These are phyloP conservation scores for Starmera stellimalicola DNA, from an alignment of 1,139 yeast species.

Conservation along the genomic window DNA sequence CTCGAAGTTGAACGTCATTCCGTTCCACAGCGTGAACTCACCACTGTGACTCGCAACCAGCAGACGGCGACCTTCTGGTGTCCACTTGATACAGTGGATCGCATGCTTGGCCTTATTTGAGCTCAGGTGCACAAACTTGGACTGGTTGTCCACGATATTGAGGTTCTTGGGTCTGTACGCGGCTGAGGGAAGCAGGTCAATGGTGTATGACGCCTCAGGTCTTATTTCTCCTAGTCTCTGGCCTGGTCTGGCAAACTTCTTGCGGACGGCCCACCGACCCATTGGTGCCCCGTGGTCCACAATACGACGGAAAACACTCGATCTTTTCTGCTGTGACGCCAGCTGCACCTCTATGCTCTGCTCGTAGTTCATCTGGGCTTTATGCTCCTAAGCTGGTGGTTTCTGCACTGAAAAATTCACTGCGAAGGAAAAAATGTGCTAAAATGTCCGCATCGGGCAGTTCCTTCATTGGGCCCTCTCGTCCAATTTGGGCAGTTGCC, in stretches of 20 bases:
- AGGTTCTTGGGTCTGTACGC: conserved; percentile 35
- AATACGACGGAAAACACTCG: conserved; percentile 65
- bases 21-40: conserved; percentile 96
- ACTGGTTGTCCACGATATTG: conserved; percentile 44
- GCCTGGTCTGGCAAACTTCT: conserved; percentile 39
- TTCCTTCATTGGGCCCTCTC: no score
- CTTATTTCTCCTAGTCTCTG: conserved; percentile 52
- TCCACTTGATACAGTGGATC: conserved; percentile 86
- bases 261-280: conserved; percentile 60
- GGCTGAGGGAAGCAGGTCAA: conserved; percentile 64
- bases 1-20: conserved; percentile 90
- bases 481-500: no score
- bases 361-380: conserved; percentile 9
- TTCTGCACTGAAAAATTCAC: no score
- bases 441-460: no score
- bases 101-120: conserved; percentile 90
- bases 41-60: conserved; percentile 90
- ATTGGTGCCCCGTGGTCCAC: conserved; percentile 83
- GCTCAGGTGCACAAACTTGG: conserved; percentile 84
- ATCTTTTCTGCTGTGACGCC: conserved; percentile 22
- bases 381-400: no score
- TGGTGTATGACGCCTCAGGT: conserved; percentile 69
- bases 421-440: no score
- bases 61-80: conserved; percentile 90
- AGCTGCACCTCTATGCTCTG: conserved; percentile 17